Evolutionary conservation across 768 basidiomycete genomes (phyloP).

Genomic region (Lactifluus volemus): DNA sequence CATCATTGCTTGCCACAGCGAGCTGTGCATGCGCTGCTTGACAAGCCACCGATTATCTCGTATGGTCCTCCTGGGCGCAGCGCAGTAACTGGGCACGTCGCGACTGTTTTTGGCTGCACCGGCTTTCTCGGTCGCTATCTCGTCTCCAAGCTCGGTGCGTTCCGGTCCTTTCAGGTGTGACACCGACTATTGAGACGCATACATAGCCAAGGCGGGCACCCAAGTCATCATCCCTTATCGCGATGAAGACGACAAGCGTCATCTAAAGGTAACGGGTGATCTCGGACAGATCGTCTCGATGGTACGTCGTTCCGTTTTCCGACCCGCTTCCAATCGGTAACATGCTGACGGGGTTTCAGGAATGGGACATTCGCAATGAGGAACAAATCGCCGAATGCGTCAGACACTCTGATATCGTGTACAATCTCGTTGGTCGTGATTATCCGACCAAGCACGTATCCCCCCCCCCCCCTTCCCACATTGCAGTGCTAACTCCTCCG

Average conservation of each 20-base stretch:
- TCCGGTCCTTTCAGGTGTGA: neutral
- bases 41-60: constrained; percentile 57
- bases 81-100: constrained; percentile 82
- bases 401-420: constrained; percentile 91
- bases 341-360: constrained; percentile 37
- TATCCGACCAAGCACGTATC: constrained; percentile 83
- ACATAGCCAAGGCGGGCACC: constrained; percentile 76
- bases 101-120: constrained; percentile 95
- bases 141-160: constrained; percentile 82
- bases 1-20: constrained; percentile 39
- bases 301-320: constrained; percentile 38
- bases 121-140: constrained; percentile 93
- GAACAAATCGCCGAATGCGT: constrained; percentile 90
- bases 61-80: constrained; percentile 79
- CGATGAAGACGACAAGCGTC: constrained; percentile 86
- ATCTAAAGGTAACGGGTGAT: constrained; percentile 91
- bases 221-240: constrained; percentile 94
- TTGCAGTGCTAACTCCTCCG: neutral
- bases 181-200: neutral
- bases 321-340: neutral
- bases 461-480: neutral
- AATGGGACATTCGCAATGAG: constrained; percentile 92
- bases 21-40: constrained; percentile 61
- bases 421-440: constrained; percentile 91
- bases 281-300: constrained; percentile 92